Conservation (phyloP, 192 early-diverging fungal genomes). For the Gigaspora rosea region DNA sequence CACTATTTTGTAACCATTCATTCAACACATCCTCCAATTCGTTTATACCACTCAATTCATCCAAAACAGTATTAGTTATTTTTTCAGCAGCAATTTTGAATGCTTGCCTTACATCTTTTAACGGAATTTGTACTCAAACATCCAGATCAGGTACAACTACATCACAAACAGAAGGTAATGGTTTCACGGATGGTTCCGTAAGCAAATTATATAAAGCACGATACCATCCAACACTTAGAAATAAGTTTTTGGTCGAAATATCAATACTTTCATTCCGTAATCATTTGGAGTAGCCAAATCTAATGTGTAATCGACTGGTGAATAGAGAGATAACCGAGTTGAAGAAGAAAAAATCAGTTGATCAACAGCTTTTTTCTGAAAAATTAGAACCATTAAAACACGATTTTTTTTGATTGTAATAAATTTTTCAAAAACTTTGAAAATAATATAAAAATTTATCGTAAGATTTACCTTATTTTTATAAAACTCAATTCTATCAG, state of each 20-base stretch:
- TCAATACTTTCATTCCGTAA: constrained; percentile 33
- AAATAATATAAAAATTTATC: neutral
- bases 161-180: constrained; percentile 38
- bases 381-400: neutral
- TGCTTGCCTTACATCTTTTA: constrained; percentile 30
- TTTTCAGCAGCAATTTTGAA: constrained; percentile 32
- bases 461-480: neutral
- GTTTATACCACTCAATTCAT: constrained; percentile 34
- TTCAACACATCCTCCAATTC: constrained; percentile 44
- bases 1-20: constrained; percentile 36
- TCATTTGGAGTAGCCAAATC: constrained; percentile 31
- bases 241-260: constrained; percentile 37
- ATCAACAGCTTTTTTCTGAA: constrained; percentile 38
- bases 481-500: constrained; percentile 2
- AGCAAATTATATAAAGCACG: constrained; percentile 38
- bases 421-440: neutral
- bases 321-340: constrained; percentile 34
- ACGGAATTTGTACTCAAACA: constrained; percentile 43
- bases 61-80: constrained; percentile 29
- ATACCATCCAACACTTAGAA: constrained; percentile 40
- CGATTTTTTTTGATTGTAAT: neutral
- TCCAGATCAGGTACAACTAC: constrained; percentile 43
- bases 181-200: constrained; percentile 15
- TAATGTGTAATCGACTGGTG: constrained; percentile 42
- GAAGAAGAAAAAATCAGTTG: constrained; percentile 30